Conservation (phyloP, 176 grass and related monocot genomes). For the Saccharum officinarum region DNA sequence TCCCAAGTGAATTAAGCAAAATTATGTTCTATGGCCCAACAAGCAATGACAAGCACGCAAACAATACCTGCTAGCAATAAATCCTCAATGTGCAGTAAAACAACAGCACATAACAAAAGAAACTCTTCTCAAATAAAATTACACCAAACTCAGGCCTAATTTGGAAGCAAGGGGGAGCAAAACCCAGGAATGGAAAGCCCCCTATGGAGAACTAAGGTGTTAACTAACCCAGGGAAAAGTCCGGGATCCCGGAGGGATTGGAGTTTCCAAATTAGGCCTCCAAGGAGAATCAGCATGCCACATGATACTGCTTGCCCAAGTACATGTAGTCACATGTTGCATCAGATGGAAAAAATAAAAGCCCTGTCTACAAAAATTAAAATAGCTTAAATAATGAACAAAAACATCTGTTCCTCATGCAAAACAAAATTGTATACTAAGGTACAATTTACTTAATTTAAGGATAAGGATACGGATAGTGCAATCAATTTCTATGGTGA, state of each 20-base stretch:
- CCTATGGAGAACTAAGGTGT: no score
- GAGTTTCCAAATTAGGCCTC: no score
- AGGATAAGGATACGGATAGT: not conserved
- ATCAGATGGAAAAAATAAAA: constrained; percentile 11
- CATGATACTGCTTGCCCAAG: constrained; percentile 20
- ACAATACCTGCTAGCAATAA: constrained; percentile 19
- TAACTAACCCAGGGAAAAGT: no score
- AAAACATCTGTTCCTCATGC: constrained; percentile 7
- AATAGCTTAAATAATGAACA: constrained; percentile 8
- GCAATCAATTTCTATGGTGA: no score
- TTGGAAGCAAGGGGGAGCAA: no score
- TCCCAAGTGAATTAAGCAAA: constrained; percentile 11
- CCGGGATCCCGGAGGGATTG: no score
- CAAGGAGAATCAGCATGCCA: constrained; percentile 7
- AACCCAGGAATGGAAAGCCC: no score
- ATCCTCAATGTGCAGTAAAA: constrained; percentile 22
- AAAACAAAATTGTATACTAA: not conserved
- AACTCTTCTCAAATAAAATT: constrained; percentile 17
- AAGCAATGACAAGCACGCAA: not conserved
- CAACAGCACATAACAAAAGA: constrained; percentile 6
- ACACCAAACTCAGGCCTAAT: not conserved
- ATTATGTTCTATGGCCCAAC: constrained; percentile 14
- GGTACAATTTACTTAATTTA: not conserved
- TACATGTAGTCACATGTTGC: not conserved
- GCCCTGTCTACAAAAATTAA: not conserved